A percentile compares a stretch with the other conserved stretches of the same genome.
Evolutionary conservation across 257 asterid genomes (phyloP).

Genomic region (Salvia hispanica): DNA sequence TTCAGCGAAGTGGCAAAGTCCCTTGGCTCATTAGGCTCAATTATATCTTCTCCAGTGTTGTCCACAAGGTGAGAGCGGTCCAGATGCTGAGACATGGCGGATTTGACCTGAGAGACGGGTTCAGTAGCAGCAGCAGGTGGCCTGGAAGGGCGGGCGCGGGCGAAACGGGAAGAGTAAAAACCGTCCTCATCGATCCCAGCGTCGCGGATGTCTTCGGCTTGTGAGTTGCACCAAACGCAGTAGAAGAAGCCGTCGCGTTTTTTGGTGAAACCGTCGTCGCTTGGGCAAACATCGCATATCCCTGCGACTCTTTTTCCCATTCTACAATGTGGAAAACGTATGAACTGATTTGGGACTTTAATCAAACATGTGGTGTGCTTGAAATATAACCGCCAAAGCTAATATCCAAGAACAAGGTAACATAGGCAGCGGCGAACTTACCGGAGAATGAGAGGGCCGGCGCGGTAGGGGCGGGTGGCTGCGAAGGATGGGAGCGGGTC

Average conservation of each 20-base stretch:
- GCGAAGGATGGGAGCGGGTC: too few relatives aligned
- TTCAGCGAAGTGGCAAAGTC: slow-evolving; percentile 53
- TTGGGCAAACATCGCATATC: slow-evolving; percentile 53
- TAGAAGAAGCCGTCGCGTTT: slow-evolving; percentile 61
- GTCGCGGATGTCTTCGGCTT: slow-evolving; percentile 58
- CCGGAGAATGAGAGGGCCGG: too few relatives aligned
- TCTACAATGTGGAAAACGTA: neutral
- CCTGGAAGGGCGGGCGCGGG: slow-evolving; percentile 38
- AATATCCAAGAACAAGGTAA: too few relatives aligned
- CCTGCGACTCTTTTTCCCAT: slow-evolving; percentile 41
- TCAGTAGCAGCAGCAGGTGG: slow-evolving; percentile 27
- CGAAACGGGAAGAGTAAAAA: slow-evolving; percentile 31
- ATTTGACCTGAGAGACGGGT: slow-evolving; percentile 49
- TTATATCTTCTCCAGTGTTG: slow-evolving; percentile 25
- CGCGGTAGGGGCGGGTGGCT: too few relatives aligned
- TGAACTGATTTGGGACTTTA: too few relatives aligned
- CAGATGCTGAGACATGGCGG: slow-evolving; percentile 40
- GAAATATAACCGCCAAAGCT: too few relatives aligned
- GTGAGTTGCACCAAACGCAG: slow-evolving; percentile 54
- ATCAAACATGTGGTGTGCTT: too few relatives aligned
- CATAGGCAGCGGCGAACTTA: too few relatives aligned
- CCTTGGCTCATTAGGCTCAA: slow-evolving; percentile 53
- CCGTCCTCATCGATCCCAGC: slow-evolving; percentile 56
- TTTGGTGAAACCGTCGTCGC: slow-evolving; percentile 38
- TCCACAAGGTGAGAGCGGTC: slow-evolving; percentile 35